phyloP scores from a whole-genome alignment of 2,329 filamentous ascomycete genomes.

The Aspergillus sp. region DNA sequence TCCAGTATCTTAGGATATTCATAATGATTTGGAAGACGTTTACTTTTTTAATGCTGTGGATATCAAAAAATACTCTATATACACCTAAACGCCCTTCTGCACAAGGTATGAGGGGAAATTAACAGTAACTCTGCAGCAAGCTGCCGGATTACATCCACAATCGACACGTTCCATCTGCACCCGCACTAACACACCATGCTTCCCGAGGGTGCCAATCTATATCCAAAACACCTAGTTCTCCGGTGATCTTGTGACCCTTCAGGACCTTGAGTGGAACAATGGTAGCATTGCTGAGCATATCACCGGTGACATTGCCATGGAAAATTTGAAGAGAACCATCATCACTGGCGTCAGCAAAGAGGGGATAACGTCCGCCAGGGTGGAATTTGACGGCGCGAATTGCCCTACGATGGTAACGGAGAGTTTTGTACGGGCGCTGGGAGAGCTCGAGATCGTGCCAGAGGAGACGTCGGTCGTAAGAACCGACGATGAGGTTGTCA shows the following conservation, averaged over 20 bases:
- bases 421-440: slow-evolving; percentile 87
- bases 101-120: slow-evolving; percentile 18
- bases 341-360: slow-evolving; percentile 94
- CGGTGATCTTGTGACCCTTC: slow-evolving; percentile 82
- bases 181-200: slow-evolving; percentile 91
- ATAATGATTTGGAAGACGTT: background rate
- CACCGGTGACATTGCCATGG: slow-evolving; percentile 91
- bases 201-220: slow-evolving; percentile 94
- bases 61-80: slow-evolving; percentile 27
- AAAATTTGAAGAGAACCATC: slow-evolving; percentile 95
- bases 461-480: slow-evolving; percentile 87
- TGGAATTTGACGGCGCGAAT: slow-evolving; percentile 90
- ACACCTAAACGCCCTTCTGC: slow-evolving; percentile 27
- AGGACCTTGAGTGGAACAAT: slow-evolving; percentile 96
- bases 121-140: slow-evolving; percentile 24
- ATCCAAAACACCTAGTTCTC: slow-evolving; percentile 85
- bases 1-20: background rate
- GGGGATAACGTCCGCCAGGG: slow-evolving; percentile 68
- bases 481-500: slow-evolving; percentile 90
- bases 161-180: slow-evolving; percentile 88
- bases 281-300: slow-evolving; percentile 92
- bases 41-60: slow-evolving; percentile 28
- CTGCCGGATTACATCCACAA: slow-evolving; percentile 69
- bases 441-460: slow-evolving; percentile 98
- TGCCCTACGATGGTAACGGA: slow-evolving; percentile 90